Evolutionary conservation across 306 rosid genomes (phyloP).

Genomic region (Morella rubra): DNA sequence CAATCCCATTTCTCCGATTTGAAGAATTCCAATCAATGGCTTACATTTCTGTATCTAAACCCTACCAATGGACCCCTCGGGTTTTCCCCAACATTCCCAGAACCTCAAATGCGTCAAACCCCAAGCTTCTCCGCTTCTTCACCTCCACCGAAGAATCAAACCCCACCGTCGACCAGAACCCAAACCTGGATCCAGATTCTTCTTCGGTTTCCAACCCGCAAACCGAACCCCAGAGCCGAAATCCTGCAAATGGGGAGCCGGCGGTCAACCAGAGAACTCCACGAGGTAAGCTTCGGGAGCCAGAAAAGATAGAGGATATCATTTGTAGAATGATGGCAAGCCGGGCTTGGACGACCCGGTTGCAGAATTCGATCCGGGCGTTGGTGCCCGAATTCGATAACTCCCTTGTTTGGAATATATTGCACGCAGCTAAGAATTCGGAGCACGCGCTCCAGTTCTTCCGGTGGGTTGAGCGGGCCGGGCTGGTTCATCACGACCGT

Average conservation of each 20-base stretch:
- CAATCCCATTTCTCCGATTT: background rate
- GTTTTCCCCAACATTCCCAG: constrained; percentile 31
- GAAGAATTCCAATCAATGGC: constrained; percentile 41
- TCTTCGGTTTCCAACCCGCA: constrained; percentile 8
- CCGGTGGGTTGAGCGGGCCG: constrained; percentile 86
- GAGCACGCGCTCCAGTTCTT: constrained; percentile 84
- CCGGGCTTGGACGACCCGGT: constrained; percentile 93
- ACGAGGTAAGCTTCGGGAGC: constrained; percentile 40
- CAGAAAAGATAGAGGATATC: constrained; percentile 50
- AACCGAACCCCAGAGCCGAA: background rate
- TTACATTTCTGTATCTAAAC: constrained; percentile 49
- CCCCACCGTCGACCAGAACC: constrained; percentile 32
- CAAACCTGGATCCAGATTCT: constrained; percentile 4
- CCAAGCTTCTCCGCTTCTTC: constrained; percentile 23
- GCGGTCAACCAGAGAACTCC: constrained; percentile 27
- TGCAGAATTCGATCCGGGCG: constrained; percentile 72
- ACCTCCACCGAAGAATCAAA: constrained; percentile 31
- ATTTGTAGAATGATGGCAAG: constrained; percentile 75
- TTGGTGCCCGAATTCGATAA: constrained; percentile 66
- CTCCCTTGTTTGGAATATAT: constrained; percentile 65
- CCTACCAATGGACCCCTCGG: constrained; percentile 39
- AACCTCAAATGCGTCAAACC: constrained; percentile 21
- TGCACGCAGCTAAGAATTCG: constrained; percentile 57
- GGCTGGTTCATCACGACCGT: constrained; percentile 60
- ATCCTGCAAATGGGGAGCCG: constrained; percentile 3